These are phyloP conservation scores for Acacia pycnantha DNA, from an alignment of 331 rosid species.

Conservation along the genomic window DNA sequence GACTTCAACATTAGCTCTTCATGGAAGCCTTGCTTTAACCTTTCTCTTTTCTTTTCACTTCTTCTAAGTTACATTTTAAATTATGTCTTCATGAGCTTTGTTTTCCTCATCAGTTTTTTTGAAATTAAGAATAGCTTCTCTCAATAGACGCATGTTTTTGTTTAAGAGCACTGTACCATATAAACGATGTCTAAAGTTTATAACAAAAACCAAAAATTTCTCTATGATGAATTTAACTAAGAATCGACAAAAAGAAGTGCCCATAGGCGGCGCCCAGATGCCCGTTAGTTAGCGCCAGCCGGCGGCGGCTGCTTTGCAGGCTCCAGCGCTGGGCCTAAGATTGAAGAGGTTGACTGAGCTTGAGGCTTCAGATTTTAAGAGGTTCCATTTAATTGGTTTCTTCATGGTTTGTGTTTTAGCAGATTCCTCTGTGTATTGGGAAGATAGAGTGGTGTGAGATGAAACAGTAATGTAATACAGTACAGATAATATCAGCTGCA, in stretches of 20 bases:
- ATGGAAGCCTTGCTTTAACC: conserved; percentile 16
- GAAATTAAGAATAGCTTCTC: not conserved
- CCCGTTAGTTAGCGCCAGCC: not conserved
- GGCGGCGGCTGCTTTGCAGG: not conserved
- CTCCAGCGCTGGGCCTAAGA: conserved; percentile 40
- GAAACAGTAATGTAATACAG: not conserved
- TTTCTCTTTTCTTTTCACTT: not conserved
- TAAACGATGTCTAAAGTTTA: not conserved
- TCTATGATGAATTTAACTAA: not conserved
- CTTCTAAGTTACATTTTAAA: not conserved
- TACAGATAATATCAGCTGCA: not conserved
- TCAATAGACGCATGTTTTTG: not conserved
- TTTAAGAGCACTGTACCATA: not conserved
- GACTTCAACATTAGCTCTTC: not conserved
- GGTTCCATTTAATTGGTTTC: not conserved
- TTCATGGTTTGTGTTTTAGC: not conserved
- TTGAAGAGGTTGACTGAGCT: conserved; percentile 43
- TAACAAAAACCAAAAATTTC: not conserved
- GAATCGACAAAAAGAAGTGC: not conserved
- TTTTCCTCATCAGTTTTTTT: not conserved
- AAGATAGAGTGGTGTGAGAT: not conserved
- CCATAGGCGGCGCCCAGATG: no score
- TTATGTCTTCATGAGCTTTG: not conserved
- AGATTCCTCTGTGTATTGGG: not conserved
- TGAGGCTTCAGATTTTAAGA: not conserved